Evolutionary conservation across 225 moss, liverwort and hornwort genomes (phyloP).

Genomic region (Polytrichum commune): DNA sequence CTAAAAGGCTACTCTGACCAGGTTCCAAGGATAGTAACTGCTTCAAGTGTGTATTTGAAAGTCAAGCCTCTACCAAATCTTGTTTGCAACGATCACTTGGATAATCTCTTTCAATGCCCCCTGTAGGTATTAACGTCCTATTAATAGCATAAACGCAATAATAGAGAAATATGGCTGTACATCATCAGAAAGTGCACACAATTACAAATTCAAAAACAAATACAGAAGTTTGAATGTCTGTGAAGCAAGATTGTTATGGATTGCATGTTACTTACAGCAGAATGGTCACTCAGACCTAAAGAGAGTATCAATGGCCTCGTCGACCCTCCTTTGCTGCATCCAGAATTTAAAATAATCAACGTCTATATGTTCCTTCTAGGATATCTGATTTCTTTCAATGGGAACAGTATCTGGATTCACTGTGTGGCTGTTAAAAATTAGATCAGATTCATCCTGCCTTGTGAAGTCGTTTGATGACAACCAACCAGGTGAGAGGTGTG

Average conservation of each 20-base stretch:
- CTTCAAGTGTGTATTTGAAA: too few species aligned
- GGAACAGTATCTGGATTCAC: not conserved
- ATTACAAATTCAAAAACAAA: not conserved
- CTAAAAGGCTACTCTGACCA: too few species aligned
- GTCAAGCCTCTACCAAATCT: constrained; percentile 38
- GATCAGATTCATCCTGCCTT: too few species aligned
- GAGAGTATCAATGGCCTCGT: constrained; percentile 75
- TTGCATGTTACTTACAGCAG: constrained; percentile 26
- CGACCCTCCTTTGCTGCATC: constrained; percentile 60
- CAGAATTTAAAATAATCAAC: constrained; percentile 4
- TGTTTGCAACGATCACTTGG: constrained; percentile 45
- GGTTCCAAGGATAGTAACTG: too few species aligned
- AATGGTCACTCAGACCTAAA: constrained; percentile 78
- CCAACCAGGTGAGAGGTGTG: too few species aligned
- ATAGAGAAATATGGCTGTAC: not conserved
- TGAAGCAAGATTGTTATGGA: not conserved
- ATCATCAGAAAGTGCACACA: not conserved
- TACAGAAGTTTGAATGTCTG: not conserved
- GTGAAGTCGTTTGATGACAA: too few species aligned
- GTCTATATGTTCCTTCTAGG: not conserved
- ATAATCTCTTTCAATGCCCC: constrained; percentile 49
- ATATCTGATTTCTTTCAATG: not conserved
- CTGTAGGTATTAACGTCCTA: constrained; percentile 17
- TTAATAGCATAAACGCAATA: not conserved
- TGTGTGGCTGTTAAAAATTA: too few species aligned